phyloP scores from a whole-genome alignment of 1,139 yeast species.

The Taiozyma sp. region DNA sequence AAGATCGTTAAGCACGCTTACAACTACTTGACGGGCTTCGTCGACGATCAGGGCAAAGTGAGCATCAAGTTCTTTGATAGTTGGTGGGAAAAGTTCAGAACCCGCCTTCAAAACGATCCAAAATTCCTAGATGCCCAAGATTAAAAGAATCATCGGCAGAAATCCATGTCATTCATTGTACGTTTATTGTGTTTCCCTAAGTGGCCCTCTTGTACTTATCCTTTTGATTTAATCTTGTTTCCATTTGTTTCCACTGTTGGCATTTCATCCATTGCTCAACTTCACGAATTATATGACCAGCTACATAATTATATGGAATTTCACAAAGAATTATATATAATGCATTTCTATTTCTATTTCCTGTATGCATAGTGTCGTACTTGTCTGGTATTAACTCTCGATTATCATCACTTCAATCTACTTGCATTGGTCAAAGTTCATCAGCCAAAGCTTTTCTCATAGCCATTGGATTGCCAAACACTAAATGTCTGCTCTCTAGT shows the following conservation, averaged over 20 bases:
- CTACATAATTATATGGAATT: neutral
- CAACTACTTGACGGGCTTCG: conserved; percentile 81
- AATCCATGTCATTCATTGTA: neutral
- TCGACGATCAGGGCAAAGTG: conserved; percentile 73
- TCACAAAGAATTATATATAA: conserved; percentile 33
- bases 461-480: conserved; percentile 80
- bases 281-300: neutral
- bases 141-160: neutral
- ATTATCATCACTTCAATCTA: neutral
- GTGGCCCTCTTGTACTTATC: neutral
- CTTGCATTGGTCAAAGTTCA: conserved; percentile 40
- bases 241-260: neutral
- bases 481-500: conserved; percentile 58
- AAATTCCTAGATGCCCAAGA: conserved; percentile 52
- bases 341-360: neutral
- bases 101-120: conserved; percentile 74
- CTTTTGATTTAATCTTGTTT: neutral
- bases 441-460: conserved; percentile 51
- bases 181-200: neutral
- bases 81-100: conserved; percentile 94
- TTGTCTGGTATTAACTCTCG: neutral
- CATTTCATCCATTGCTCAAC: neutral
- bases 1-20: conserved; percentile 90
- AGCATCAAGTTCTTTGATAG: conserved; percentile 85
- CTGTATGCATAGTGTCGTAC: neutral